Base-by-base conservation (phyloP, 164 flowering plant genomes). In the Nymphaea colorata region DNA sequence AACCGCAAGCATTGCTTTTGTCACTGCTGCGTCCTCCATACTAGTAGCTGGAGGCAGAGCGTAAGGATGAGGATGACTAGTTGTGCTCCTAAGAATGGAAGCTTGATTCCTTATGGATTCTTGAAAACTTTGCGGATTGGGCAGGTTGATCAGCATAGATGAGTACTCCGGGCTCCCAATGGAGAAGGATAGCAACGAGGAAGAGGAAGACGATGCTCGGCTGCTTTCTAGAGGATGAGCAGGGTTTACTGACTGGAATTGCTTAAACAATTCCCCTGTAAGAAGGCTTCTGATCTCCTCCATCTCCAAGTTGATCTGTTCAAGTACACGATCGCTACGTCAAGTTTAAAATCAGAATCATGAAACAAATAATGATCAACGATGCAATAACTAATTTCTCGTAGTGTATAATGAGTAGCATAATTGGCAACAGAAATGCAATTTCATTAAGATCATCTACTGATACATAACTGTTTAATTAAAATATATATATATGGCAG, bases 1-100 rank as follows among this genome's bases (percentile, higher is more conserved):
- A 43, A 88, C 86, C 0, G 88, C 85, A 3, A 90, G 78, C 45
- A 88, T 77, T 45, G 96, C 91, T 73, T 72, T 79, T 6, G 89
- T 77, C 75, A 90, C 78, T 17, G 76, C 84, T 0, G 77, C 86
- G 44, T 88, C 80, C 25, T 79, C 84, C 5, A 66, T 74, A 42
- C 77, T 80, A 7, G 69, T 62, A 17, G 42, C 69, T 17, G 79
- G 82, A 70, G 81, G 71, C 43, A 63, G 74, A 44, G 57, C 65
- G 59, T 74, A 4, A 69, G 59, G 3, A 61, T 43, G 43, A 42
- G 69, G 11, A 55, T 45, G 36, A 68, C 63, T n/a, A 78, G 57
- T 53, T 81, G 74, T 59, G 71, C 76, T 10, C 55, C 68, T 42
- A 71, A 77, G 47, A 66, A 64, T 11, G 42, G 59, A 45, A 64